Evolutionary conservation across 2,329 filamentous ascomycete species (phyloP), one percentile per base, ranked within the genome.

Genomic region (Waltergamsia citrina): DNA sequence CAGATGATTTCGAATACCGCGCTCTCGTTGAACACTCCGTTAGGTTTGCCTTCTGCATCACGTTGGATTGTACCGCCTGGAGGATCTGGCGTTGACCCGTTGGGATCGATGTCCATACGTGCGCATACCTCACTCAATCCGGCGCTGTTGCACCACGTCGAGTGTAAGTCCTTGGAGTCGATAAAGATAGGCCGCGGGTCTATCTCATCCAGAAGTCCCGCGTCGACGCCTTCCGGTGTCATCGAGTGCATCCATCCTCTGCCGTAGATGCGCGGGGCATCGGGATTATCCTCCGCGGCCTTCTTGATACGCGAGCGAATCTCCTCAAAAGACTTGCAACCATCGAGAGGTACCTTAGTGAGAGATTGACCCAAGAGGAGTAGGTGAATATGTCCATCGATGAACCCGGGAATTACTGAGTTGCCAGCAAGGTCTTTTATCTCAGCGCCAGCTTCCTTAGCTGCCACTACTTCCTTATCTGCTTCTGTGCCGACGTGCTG

Each of bases 351-450:
- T 15, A 71, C 55, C 45, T 74, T 74, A 19, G 56, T 60, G 14
- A 75, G 56, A 0, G 68, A 64, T 40, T 73, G 68, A 2, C 71
- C 71, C 1, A 73, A 56, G 8, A 70, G 54, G 0, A 75, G 56
- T 8, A 76, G 57, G 43, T 76, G 71, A 51, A 73, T 62, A 39
- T 76, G 71, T 6, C 67, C 69, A 38, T 76, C 71, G 25, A 75
- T 65, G 51, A 76, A 75, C 11, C 70, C 63, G 0, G 71, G 71
- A 2, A 75, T 54, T 4, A 75, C 53, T 2, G 57, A 59, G 16
- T 46, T 47, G 2, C 57, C 54, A 2, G 32, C 33, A 4, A 62
- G 35, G 21, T 62, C 49, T 19, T 45, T 42, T 14, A 44, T 28
- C 7, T 29, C 23, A 18, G 45, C 47, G 12, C 47, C 52, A 4